A percentile compares a stretch with the other conserved stretches of the same genome.
These are phyloP conservation scores for Marchantia polymorpha DNA, from an alignment of 225 moss, liverwort and hornwort genomes.

Conservation along the genomic window DNA sequence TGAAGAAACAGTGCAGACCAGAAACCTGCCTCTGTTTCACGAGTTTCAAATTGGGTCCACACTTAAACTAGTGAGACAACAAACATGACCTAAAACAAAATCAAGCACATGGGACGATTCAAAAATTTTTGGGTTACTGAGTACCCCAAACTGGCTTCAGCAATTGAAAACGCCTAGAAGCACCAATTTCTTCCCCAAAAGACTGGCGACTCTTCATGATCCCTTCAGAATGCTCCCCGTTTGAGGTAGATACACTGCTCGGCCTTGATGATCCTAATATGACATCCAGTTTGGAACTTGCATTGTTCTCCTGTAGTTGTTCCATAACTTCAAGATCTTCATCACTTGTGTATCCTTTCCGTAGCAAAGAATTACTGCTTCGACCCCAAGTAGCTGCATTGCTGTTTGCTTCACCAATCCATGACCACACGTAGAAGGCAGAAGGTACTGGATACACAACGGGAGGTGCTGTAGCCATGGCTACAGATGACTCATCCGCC, in stretches of 20 bases:
- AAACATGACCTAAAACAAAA: slow-evolving; percentile 2
- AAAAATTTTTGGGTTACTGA: slow-evolving; percentile 33
- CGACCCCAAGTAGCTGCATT: slow-evolving; percentile 55
- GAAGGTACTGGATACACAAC: slow-evolving; percentile 62
- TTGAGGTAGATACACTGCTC: slow-evolving; percentile 28
- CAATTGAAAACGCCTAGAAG: slow-evolving; percentile 58
- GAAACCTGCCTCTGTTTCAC: slow-evolving; percentile 16
- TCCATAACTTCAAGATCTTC: slow-evolving; percentile 81
- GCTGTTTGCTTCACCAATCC: slow-evolving; percentile 64
- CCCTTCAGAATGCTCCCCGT: slow-evolving; percentile 26
- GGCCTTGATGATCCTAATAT: slow-evolving; percentile 31
- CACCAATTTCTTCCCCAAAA: slow-evolving; percentile 32
- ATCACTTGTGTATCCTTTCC: slow-evolving; percentile 89
- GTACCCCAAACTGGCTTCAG: slow-evolving; percentile 68
- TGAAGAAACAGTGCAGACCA: slow-evolving; percentile 14
- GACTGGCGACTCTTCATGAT: slow-evolving; percentile 5
- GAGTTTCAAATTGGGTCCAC: slow-evolving; percentile 4
- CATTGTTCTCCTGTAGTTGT: slow-evolving; percentile 67
- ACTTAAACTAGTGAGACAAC: slow-evolving; percentile 17
- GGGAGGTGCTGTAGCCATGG: slow-evolving; percentile 59
- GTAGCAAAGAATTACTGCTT: slow-evolving; percentile 57
- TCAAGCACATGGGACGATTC: slow-evolving; percentile 10
- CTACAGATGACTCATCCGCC: slow-evolving; percentile 50
- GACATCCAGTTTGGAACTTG: slow-evolving; percentile 31
- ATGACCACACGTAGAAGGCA: slow-evolving; percentile 61